These are phyloP conservation scores for Daldinia childiae DNA, from an alignment of 495 filamentous ascomycete species.

Conservation along the genomic window DNA sequence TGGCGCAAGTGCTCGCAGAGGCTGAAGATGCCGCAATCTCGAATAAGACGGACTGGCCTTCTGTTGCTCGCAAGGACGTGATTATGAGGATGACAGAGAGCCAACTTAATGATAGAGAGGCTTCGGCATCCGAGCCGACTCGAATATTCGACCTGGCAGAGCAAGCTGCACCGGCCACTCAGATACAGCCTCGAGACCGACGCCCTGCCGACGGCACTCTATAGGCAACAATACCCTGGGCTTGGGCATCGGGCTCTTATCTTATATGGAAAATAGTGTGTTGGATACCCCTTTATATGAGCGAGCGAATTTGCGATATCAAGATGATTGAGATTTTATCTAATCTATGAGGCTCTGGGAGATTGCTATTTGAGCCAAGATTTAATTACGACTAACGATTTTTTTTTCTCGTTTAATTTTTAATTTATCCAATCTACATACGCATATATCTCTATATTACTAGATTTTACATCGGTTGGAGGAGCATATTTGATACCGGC, in stretches of 20 bases:
- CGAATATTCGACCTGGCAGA: slow-evolving; percentile 40
- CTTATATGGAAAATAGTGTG: slow-evolving; percentile 4
- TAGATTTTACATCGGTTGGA: slow-evolving; percentile 11
- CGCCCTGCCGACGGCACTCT: slow-evolving; percentile 32
- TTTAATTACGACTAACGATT: slow-evolving; percentile 20
- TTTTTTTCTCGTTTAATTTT: slow-evolving; percentile 8
- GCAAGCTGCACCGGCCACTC: slow-evolving; percentile 43
- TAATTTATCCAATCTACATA: background rate
- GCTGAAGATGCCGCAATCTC: slow-evolving; percentile 53
- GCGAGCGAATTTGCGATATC: slow-evolving; percentile 10
- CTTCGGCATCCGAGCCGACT: background rate
- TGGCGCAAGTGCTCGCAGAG: slow-evolving; percentile 63
- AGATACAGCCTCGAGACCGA: slow-evolving; percentile 41
- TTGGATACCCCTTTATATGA: slow-evolving; percentile 30
- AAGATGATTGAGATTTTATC: background rate
- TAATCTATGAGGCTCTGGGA: background rate
- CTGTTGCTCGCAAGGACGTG: slow-evolving; percentile 59
- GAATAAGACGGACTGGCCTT: slow-evolving; percentile 52
- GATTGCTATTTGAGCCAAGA: slow-evolving; percentile 20
- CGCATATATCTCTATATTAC: background rate
- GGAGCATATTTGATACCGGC: background rate
- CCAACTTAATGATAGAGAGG: slow-evolving; percentile 19
- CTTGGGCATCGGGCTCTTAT: background rate
- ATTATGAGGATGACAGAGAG: slow-evolving; percentile 54
- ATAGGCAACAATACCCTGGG: slow-evolving; percentile 13